Evolutionary conservation across 805 yeast species (phyloP), one percentile per base, ranked within the genome.

Genomic region (Komagataella pastoris): DNA sequence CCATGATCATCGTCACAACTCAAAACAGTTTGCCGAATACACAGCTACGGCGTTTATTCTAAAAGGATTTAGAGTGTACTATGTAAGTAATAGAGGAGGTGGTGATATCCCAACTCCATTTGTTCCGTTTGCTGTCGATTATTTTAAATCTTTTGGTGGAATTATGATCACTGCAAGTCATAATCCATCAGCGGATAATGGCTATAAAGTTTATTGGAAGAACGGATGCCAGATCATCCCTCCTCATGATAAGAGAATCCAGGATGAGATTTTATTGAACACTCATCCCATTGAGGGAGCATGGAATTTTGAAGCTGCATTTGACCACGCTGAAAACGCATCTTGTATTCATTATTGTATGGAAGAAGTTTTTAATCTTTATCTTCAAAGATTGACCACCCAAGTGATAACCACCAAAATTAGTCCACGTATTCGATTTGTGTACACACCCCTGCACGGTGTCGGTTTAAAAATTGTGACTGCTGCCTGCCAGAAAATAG

Each of bases 211-310:
- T 1, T 91, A 93, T 69, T 88, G 93, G 80, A 70, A 74, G 7
- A 91, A 91, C 62, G 98, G 97, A 3, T 91, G 97, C 65, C 98
- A 93, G 65, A 93, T 91, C 56, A 88, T 91, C 48, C 90, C 96
- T 2, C 98, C 99, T 0, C 88, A 83, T 60, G 98, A 93, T 61
- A 59, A 60, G 2, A 80, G 75, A 1, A 91, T 91, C 55, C 89
- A 96, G 19, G 54, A 63, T 2, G 61, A 72, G 1, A 91, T 91
- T 46, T 70, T 76, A 23, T 59, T 68, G 12, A 86, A 87, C 59
- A 66, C 87, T 54, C 64, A 56, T 3, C 91, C 95, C 0, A 75
- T 85, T 76, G 63, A 62, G 47, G 54, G 70, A 47, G 80, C 79
- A 23, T 76, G 81, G 79, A 69, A 77, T 47, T 60, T 77, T n/a